Conservation (phyloP, 2,329 filamentous ascomycete genomes). For the Fusarium humuli region DNA sequence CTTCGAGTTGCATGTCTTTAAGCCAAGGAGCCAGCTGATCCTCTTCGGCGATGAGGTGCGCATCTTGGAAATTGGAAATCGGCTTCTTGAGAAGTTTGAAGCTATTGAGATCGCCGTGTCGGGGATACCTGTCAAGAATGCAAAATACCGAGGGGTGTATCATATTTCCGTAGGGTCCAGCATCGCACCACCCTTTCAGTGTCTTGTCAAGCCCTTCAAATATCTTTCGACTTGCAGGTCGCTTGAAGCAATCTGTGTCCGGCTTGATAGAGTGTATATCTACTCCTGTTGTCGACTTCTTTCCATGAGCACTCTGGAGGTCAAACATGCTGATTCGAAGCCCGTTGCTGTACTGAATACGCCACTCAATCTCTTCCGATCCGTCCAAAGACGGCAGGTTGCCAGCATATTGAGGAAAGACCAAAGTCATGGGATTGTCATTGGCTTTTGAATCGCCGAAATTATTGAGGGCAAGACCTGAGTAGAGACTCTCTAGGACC, state of each 20-base stretch:
- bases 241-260: slow-evolving; percentile 34
- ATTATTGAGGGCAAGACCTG: slow-evolving; percentile 17
- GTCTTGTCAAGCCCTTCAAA: slow-evolving; percentile 17
- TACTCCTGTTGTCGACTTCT: slow-evolving; percentile 2
- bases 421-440: slow-evolving; percentile 27
- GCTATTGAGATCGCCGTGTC: slow-evolving; percentile 35
- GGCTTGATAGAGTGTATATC: slow-evolving; percentile 36
- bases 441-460: slow-evolving; percentile 2
- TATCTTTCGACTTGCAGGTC: slow-evolving; percentile 27
- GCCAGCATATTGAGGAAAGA: slow-evolving; percentile 44
- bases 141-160: slow-evolving; percentile 43
- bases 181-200: slow-evolving; percentile 36
- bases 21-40: slow-evolving; percentile 39
- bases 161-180: slow-evolving; percentile 32
- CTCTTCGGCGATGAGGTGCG: slow-evolving; percentile 13
- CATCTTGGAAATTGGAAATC: slow-evolving; percentile 42
- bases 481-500: slow-evolving; percentile 37
- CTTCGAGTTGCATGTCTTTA: slow-evolving; percentile 38
- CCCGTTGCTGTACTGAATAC: slow-evolving; percentile 35
- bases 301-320: slow-evolving; percentile 35
- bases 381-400: slow-evolving; percentile 37
- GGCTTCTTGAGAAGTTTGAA: slow-evolving; percentile 32
- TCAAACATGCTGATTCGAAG: slow-evolving; percentile 43
- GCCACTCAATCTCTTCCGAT: slow-evolving; percentile 45
- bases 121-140: slow-evolving; percentile 41